These are phyloP conservation scores for Aspergillus fijiensis DNA, from an alignment of 2,329 filamentous ascomycete genomes.

Conservation along the genomic window DNA sequence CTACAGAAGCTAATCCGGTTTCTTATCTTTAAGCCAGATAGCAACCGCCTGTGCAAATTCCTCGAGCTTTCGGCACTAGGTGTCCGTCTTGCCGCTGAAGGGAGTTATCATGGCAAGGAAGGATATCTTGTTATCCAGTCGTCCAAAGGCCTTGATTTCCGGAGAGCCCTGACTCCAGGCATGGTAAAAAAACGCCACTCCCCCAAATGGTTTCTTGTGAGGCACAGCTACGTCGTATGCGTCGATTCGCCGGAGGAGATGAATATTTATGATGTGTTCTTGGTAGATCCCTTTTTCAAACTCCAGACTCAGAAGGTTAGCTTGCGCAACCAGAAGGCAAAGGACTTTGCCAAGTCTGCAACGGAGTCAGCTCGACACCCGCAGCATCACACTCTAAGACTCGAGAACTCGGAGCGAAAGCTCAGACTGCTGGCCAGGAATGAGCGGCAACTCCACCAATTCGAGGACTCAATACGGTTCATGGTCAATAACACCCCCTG, in stretches of 20 bases:
- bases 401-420: constrained; percentile 90
- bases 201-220: constrained; percentile 96
- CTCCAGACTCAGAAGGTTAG: constrained; percentile 70
- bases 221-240: constrained; percentile 95
- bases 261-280: constrained; percentile 97
- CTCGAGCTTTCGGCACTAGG: constrained; percentile 91
- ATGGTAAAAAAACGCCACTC: constrained; percentile 79
- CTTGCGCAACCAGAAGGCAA: constrained; percentile 51
- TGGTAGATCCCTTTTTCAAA: constrained; percentile 87
- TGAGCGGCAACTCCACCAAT: constrained; percentile 84
- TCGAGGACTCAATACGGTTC: constrained; percentile 85
- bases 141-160: constrained; percentile 82
- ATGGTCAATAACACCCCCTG: constrained; percentile 83
- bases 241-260: constrained; percentile 99
- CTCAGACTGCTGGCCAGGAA: constrained; percentile 88
- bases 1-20: constrained; percentile 91
- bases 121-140: constrained; percentile 91
- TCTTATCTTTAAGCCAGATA: constrained; percentile 94
- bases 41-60: constrained; percentile 93
- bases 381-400: constrained; percentile 79
- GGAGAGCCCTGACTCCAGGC: constrained; percentile 73
- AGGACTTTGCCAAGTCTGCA: constrained; percentile 64
- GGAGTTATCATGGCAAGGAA: constrained; percentile 97
- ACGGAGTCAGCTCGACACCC: constrained; percentile 60
- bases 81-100: constrained; percentile 88